Conservation (phyloP, 208 protist genomes). For the Acanthamoeba healyi region DNA sequence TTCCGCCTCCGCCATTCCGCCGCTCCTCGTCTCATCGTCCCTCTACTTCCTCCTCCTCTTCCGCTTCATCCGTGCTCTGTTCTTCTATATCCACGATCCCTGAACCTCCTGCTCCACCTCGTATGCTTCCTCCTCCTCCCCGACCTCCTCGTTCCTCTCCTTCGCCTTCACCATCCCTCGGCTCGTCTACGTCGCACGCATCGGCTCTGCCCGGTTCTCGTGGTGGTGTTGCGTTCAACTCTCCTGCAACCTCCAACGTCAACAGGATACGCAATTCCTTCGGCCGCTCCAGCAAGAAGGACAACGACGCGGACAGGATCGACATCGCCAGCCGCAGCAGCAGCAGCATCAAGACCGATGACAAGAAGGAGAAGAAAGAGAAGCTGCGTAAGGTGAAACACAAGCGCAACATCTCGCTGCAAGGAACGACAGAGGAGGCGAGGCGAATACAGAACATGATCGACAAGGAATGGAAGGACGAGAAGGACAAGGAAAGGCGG, state of each 20-base stretch:
- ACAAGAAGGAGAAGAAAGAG: background rate
- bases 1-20: slow-evolving; percentile 10
- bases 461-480: slow-evolving; percentile 22
- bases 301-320: background rate
- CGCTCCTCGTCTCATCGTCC: background rate
- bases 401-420: background rate
- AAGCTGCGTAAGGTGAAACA: background rate
- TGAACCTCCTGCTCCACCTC: background rate
- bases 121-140: background rate
- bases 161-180: background rate
- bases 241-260: background rate
- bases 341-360: background rate
- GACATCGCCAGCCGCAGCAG: background rate
- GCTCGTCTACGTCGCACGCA: background rate
- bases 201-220: background rate
- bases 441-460: background rate
- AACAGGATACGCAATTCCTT: background rate
- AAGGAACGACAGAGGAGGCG: background rate
- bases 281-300: background rate
- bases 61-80: background rate
- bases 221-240: background rate
- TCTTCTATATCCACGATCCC: background rate
- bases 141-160: background rate
- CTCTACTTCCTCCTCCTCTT: background rate
- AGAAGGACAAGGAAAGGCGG: background rate